Percentiles rank a stretch among this genome's conserved stretches.
These are phyloP conservation scores for Geranium brycei DNA, from an alignment of 345 rosid genomes.

Conservation along the genomic window DNA sequence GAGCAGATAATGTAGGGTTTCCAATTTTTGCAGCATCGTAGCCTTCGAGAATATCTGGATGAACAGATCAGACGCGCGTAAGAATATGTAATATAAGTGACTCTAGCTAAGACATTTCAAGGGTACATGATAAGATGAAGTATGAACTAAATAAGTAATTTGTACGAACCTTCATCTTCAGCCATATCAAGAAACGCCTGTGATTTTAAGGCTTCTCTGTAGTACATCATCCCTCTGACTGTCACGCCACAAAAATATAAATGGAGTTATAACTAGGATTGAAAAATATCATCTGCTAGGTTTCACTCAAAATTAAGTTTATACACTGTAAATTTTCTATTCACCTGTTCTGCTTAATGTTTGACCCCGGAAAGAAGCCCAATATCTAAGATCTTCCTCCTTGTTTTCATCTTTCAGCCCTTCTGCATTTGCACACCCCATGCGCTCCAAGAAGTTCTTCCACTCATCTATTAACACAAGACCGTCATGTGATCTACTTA, in stretches of 20 bases:
- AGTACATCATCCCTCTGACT: conserved; percentile 99
- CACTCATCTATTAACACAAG: conserved; percentile 53
- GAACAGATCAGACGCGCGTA: conserved; percentile 9
- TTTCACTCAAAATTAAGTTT: neutral
- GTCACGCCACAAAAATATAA: conserved; percentile 13
- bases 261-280: conserved; percentile 2
- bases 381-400: conserved; percentile 61
- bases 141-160: conserved; percentile 1
- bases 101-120: too few relatives aligned
- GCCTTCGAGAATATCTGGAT: conserved; percentile 72
- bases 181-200: conserved; percentile 86
- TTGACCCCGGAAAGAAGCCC: conserved; percentile 95
- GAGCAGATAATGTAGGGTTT: conserved; percentile 45
- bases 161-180: conserved; percentile 44
- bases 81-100: neutral
- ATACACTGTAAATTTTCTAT: conserved; percentile 3
- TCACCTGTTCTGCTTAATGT: conserved; percentile 91
- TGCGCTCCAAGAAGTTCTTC: conserved; percentile 81
- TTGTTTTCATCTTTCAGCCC: conserved; percentile 29
- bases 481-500: neutral
- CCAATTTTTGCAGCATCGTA: conserved; percentile 55
- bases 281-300: neutral
- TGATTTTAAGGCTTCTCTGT: conserved; percentile 70
- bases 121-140: too few relatives aligned
- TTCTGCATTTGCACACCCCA: conserved; percentile 49